Conservation (phyloP, 2,329 filamentous ascomycete species). For the Aspergillus sp. region DNA sequence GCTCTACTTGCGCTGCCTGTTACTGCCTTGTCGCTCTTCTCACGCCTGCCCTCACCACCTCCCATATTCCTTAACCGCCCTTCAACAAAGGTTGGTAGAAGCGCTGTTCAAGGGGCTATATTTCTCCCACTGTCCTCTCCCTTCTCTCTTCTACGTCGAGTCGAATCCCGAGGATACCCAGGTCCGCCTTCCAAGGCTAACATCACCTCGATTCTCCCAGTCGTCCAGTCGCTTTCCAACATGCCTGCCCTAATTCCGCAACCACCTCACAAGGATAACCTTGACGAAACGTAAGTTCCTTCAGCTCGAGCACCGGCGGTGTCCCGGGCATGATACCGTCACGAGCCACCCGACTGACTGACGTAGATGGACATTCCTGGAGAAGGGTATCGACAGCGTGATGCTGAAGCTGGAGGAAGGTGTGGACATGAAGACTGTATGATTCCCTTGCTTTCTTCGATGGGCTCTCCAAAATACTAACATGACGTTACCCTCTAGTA, state of each 20-base stretch:
- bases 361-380: conserved; percentile 81
- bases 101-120: neutral
- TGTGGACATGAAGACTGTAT: conserved; percentile 85
- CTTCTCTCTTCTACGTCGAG: neutral
- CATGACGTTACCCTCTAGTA: conserved; percentile 54
- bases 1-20: conserved; percentile 1
- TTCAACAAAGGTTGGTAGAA: no score
- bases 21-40: neutral
- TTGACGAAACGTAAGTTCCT: conserved; percentile 59
- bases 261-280: conserved; percentile 56
- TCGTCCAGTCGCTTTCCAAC: conserved; percentile 3
- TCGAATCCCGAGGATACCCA: neutral
- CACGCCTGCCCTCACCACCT: neutral
- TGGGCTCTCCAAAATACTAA: conserved; percentile 11
- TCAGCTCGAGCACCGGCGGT: neutral
- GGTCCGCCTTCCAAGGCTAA: neutral
- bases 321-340: neutral
- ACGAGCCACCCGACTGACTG: conserved; percentile 17
- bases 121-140: neutral
- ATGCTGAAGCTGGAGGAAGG: conserved; percentile 91
- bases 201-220: conserved; percentile 1
- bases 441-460: conserved; percentile 24
- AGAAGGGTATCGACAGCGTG: conserved; percentile 84
- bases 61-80: neutral
- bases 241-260: conserved; percentile 40